A percentile compares a stretch with the other conserved stretches of the same genome.
phyloP scores from a whole-genome alignment of 441 rosid species.

The Croton laevigatus region DNA sequence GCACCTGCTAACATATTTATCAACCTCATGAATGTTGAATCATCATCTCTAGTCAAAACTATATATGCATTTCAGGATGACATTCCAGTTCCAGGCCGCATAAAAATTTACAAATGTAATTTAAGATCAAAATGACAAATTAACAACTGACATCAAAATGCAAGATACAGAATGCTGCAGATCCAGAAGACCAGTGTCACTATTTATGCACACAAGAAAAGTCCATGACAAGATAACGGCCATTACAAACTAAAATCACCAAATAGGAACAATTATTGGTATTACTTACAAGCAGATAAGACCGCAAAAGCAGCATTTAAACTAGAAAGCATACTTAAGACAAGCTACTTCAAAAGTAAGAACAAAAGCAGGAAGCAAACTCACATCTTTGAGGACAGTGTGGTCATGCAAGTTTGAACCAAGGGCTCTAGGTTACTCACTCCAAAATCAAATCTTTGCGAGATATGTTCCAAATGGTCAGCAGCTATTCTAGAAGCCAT shows the following conservation, averaged over 20 bases:
- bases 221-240: not conserved
- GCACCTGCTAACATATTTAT: not conserved
- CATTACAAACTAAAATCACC: not conserved
- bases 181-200: not conserved
- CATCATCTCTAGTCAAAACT: not conserved
- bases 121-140: not conserved
- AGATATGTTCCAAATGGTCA: constrained; percentile 69
- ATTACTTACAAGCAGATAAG: not conserved
- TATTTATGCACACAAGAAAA: not conserved
- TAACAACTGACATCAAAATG: not conserved
- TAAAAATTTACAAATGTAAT: not conserved
- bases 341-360: not conserved
- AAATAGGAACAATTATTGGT: not conserved
- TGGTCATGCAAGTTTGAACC: constrained; percentile 93
- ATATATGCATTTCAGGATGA: not conserved
- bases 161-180: not conserved
- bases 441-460: constrained; percentile 83
- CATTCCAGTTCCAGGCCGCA: not conserved
- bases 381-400: constrained; percentile 90
- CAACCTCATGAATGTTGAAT: not conserved
- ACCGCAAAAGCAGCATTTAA: not conserved
- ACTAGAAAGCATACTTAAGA: not conserved
- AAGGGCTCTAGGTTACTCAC: constrained; percentile 60
- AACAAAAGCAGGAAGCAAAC: constrained; percentile 5
- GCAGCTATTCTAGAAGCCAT: constrained; percentile 82